phyloP scores from a whole-genome alignment of 495 filamentous ascomycete species.

The Elasticomyces elasticus region DNA sequence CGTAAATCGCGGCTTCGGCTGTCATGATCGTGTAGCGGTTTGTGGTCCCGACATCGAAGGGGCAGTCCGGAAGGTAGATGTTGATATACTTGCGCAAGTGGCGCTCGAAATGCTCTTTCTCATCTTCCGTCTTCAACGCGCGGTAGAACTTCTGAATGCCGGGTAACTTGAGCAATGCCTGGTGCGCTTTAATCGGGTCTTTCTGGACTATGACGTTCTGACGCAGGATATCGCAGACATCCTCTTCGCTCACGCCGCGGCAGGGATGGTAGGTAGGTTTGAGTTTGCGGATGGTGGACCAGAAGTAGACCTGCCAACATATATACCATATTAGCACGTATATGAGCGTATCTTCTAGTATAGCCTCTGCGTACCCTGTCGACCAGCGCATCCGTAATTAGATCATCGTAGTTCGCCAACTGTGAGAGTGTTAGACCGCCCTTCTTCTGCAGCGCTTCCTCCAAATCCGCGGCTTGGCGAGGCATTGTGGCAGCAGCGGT shows the following conservation, averaged over 20 bases:
- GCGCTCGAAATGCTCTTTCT: slow-evolving; percentile 76
- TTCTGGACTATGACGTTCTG: slow-evolving; percentile 59
- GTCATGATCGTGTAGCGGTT: slow-evolving; percentile 90
- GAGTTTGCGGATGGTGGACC: slow-evolving; percentile 93
- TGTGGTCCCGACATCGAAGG: slow-evolving; percentile 87
- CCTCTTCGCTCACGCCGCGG: slow-evolving; percentile 71
- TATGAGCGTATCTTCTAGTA: not conserved
- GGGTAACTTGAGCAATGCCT: slow-evolving; percentile 57
- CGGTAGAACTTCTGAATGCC: slow-evolving; percentile 63
- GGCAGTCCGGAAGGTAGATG: slow-evolving; percentile 84
- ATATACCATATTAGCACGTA: slow-evolving; percentile 5
- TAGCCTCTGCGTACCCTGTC: slow-evolving; percentile 62
- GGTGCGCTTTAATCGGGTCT: slow-evolving; percentile 56
- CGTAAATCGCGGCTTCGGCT: slow-evolving; percentile 80
- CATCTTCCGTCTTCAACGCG: slow-evolving; percentile 57
- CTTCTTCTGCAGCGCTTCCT: slow-evolving; percentile 39
- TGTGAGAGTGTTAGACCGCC: slow-evolving; percentile 74
- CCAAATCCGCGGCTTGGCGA: slow-evolving; percentile 17
- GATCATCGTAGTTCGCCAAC: slow-evolving; percentile 86
- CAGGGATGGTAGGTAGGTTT: slow-evolving; percentile 66
- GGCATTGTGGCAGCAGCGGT: slow-evolving; percentile 19
- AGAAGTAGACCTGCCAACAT: slow-evolving; percentile 67
- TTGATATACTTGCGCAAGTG: slow-evolving; percentile 87
- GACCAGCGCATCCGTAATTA: slow-evolving; percentile 89
- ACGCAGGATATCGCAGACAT: slow-evolving; percentile 68